Base-by-base conservation (phyloP, 805 yeast species). In the Pichia pseudocactophila region DNA sequence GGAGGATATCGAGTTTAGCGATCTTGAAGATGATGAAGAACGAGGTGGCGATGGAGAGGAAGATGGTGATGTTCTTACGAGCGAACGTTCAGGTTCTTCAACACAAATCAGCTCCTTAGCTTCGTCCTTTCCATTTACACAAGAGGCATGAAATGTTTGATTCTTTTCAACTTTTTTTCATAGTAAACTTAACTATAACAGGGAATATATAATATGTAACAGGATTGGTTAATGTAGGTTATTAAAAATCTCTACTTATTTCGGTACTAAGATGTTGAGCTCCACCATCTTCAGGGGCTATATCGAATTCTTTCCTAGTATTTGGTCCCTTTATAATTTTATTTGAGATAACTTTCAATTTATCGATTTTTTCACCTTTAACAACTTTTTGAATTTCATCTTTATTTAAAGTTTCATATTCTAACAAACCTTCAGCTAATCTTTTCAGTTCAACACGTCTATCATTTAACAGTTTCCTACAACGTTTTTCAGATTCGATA, bases 321-420 rank as follows among this genome's bases (percentile, higher is more conserved):
- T 50, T 46, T 19, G 62, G 62, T 17, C 59, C 54, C 44, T 79
- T 80, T 31, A 82, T 76, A 12, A 90, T 82, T 13, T 86, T 84
- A 56, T 88, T 89, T 27, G 90, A 73, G 17, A 79, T 66, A 11
- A 74, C 76, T 59, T 80, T 86, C 37, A 76, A 72, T 59, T 82
- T 82, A 50, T 73, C 74, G 39, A 89, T 67, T 32, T 73, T 60
- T 59, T 86, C 90, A 30, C 98, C 98, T 47, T 70, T 71, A 30
- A 87, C 87, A 38, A 92, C 76, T 55, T 76, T 78, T 57, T 82
- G 90, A 70, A 92, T 90, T 62, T 92, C 99, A 26, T 80, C 90
- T 48, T 82, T 82, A 34, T 83, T 90, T 52, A 92, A 72, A 0
- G 98, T 92, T 68, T 92, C 99, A 64, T 89, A 94, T 62, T 92